phyloP scores from a whole-genome alignment of 495 filamentous ascomycete genomes.

The Penicilliopsis zonata region DNA sequence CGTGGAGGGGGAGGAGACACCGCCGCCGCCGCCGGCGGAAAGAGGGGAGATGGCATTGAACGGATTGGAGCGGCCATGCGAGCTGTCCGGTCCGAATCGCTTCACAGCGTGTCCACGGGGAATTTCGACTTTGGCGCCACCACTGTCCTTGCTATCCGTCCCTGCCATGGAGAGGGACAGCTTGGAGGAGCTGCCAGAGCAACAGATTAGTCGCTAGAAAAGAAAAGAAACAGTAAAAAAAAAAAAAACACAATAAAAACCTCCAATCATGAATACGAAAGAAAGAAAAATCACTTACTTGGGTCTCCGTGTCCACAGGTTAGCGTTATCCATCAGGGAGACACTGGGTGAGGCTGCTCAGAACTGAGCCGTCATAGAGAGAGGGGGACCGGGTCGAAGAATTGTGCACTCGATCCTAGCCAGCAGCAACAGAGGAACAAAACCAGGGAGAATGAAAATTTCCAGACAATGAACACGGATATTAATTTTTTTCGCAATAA shows the following conservation, averaged over 20 bases:
- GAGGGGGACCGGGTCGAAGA: too few species aligned
- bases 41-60: constrained; percentile 71
- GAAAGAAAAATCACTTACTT: constrained; percentile 48
- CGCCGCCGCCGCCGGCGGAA: constrained; percentile 51
- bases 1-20: constrained; percentile 73
- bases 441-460: constrained; percentile 12
- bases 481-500: neutral
- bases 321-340: constrained; percentile 54
- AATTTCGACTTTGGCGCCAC: constrained; percentile 47
- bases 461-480: neutral
- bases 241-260: neutral
- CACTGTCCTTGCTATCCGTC: constrained; percentile 43
- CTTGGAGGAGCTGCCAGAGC: constrained; percentile 57
- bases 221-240: neutral
- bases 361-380: constrained; percentile 33
- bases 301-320: constrained; percentile 82
- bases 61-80: constrained; percentile 69
- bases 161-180: constrained; percentile 75
- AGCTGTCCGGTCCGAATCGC: constrained; percentile 66
- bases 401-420: constrained; percentile 4
- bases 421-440: constrained; percentile 11
- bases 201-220: constrained; percentile 3
- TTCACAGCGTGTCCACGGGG: constrained; percentile 55
- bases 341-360: constrained; percentile 26
- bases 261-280: constrained; percentile 3